These are phyloP conservation scores for Poa annua DNA, from an alignment of 176 grass and related monocot genomes.

Conservation along the genomic window DNA sequence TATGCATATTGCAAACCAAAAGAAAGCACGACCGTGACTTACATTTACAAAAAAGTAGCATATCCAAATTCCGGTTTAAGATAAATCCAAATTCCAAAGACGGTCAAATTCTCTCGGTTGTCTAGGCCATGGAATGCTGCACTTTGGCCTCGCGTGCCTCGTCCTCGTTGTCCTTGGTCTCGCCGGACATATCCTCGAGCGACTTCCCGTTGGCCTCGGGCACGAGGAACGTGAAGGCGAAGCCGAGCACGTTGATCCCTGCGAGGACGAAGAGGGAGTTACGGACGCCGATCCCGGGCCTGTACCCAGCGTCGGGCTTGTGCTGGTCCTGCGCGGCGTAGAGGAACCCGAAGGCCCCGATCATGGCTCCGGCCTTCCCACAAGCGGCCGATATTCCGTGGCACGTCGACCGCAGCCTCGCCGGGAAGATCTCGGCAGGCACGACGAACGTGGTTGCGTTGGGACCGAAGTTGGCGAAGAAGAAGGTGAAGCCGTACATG, in stretches of 20 bases:
- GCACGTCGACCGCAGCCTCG: slow-evolving; percentile 69
- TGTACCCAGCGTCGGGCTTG: background rate
- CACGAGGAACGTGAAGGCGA: slow-evolving; percentile 30
- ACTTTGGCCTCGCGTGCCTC: background rate
- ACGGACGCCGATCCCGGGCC: background rate
- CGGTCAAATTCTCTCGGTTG: background rate
- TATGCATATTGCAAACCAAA: background rate
- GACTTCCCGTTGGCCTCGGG: slow-evolving; percentile 35
- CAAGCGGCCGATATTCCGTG: slow-evolving; percentile 69
- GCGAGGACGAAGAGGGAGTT: background rate
- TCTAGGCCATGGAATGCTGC: background rate
- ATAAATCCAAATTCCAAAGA: background rate
- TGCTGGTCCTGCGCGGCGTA: background rate
- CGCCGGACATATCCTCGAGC: slow-evolving; percentile 40
- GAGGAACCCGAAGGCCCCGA: background rate
- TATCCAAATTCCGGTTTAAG: background rate
- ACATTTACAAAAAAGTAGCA: background rate
- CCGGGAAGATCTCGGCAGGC: slow-evolving; percentile 66
- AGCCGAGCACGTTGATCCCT: background rate
- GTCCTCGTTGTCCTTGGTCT: background rate
- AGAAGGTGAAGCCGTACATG: slow-evolving; percentile 76
- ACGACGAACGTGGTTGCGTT: slow-evolving; percentile 55
- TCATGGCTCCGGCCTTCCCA: background rate
- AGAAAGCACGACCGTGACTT: background rate
- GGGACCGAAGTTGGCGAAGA: slow-evolving; percentile 64